Evolutionary conservation across 352 stramenopile genomes (phyloP).

Genomic region (Phytophthora europaea): DNA sequence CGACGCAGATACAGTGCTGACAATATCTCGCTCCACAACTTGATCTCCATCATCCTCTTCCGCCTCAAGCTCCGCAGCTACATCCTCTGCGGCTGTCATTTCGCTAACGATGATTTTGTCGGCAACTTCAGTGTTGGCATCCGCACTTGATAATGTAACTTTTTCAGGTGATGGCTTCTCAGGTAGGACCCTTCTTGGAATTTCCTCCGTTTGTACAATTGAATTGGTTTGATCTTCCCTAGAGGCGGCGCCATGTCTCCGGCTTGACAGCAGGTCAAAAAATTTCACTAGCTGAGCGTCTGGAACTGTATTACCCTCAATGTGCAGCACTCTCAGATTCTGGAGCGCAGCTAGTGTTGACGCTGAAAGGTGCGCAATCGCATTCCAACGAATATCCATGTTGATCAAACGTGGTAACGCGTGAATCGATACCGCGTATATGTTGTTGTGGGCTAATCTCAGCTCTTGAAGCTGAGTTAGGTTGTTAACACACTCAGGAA

Average conservation of each 20-base stretch:
- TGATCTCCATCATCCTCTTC: constrained; percentile 11
- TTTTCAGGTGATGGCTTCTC: neutral
- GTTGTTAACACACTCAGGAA: constrained; percentile 43
- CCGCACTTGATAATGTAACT: neutral
- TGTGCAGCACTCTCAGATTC: constrained; percentile 22
- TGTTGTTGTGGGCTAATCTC: constrained; percentile 70
- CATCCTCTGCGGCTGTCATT: neutral
- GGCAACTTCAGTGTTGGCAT: neutral
- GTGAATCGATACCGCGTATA: constrained; percentile 36
- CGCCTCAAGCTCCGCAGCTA: neutral
- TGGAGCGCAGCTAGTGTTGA: constrained; percentile 9
- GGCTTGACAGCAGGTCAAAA: constrained; percentile 22
- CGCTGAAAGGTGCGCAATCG: constrained; percentile 27
- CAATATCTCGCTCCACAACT: constrained; percentile 8
- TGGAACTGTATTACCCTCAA: constrained; percentile 42
- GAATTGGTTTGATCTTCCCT: neutral
- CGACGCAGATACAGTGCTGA: neutral
- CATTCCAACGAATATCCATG: constrained; percentile 60
- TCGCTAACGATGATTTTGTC: neutral
- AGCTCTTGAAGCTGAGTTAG: constrained; percentile 51
- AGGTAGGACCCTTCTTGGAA: neutral
- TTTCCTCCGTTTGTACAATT: neutral
- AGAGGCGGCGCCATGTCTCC: neutral
- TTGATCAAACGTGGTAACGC: constrained; percentile 40
- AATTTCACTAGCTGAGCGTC: constrained; percentile 25